Conservation (phyloP, 2,329 filamentous ascomycete genomes). For the Myriangium duriaei region DNA sequence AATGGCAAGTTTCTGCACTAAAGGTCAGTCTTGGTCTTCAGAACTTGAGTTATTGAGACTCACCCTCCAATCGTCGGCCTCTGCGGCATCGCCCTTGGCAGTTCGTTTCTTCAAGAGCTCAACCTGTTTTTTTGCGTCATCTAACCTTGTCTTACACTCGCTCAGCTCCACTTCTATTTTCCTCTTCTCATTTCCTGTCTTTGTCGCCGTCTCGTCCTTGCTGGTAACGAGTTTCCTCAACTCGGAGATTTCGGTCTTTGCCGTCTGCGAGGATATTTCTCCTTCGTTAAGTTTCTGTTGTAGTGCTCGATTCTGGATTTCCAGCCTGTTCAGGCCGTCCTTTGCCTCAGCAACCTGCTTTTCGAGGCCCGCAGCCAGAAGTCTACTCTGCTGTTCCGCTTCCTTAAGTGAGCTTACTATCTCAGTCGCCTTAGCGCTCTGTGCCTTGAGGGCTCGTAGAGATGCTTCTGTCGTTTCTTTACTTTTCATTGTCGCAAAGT, state of each 20-base stretch:
- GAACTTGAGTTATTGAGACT: too few relatives aligned
- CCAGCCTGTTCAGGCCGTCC: conserved; percentile 59
- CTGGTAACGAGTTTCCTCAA: conserved; percentile 60
- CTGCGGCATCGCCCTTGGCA: conserved; percentile 55
- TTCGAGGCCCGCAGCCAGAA: conserved; percentile 70
- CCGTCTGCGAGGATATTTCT: conserved; percentile 54
- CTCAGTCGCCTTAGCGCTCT: conserved; percentile 83
- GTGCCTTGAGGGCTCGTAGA: conserved; percentile 62
- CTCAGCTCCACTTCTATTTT: conserved; percentile 61
- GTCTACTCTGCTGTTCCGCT: conserved; percentile 63
- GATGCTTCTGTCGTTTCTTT: conserved; percentile 77
- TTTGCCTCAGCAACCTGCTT: conserved; percentile 79
- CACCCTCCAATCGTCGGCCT: conserved; percentile 77
- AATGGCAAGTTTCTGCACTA: conserved; percentile 56
- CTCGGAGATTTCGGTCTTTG: conserved; percentile 65
- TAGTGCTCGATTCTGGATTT: conserved; percentile 59
- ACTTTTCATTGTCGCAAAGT: conserved; percentile 88
- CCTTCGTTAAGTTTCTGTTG: conserved; percentile 62
- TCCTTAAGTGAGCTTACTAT: conserved; percentile 92
- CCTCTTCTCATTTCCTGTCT: conserved; percentile 49
- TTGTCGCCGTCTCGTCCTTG: conserved; percentile 58
- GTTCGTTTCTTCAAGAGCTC: conserved; percentile 77
- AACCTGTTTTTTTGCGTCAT: conserved; percentile 68
- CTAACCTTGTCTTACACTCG: conserved; percentile 62
- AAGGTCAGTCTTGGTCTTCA: too few relatives aligned